A percentile compares a stretch with the other conserved stretches of the same genome.
These are phyloP conservation scores for Verticillium longisporum DNA, from an alignment of 2,329 filamentous ascomycete genomes.

Conservation along the genomic window DNA sequence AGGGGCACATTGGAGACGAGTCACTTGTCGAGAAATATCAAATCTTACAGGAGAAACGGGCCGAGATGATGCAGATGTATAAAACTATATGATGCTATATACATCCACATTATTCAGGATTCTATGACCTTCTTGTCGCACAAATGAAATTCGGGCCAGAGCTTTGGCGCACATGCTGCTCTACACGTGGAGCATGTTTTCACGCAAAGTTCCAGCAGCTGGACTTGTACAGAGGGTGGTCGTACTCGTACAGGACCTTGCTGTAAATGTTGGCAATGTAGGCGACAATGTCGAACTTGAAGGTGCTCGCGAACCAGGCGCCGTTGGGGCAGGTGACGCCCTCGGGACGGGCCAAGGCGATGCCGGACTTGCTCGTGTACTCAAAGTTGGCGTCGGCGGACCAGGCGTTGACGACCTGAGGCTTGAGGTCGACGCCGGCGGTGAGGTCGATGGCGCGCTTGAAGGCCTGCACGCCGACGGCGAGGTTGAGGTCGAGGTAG, in stretches of 20 bases:
- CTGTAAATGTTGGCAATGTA: slow-evolving; percentile 9
- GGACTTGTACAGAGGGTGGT: slow-evolving; percentile 9
- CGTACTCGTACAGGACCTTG: slow-evolving; percentile 7
- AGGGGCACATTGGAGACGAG: too few species aligned
- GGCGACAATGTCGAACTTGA: slow-evolving; percentile 7
- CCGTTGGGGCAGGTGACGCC: slow-evolving; percentile 8
- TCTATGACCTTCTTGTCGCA: too few species aligned
- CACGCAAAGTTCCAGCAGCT: slow-evolving; percentile 10
- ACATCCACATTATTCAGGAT: too few species aligned
- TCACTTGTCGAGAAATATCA: too few species aligned
- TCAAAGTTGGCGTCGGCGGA: slow-evolving; percentile 5
- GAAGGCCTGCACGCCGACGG: slow-evolving; percentile 20
- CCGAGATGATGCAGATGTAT: neutral
- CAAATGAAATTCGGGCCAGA: neutral
- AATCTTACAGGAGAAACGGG: too few species aligned
- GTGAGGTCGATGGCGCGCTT: slow-evolving; percentile 18
- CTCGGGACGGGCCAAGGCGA: slow-evolving; percentile 3
- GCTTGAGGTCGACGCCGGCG: slow-evolving; percentile 24
- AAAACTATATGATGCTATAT: slow-evolving; percentile 3
- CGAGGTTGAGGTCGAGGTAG: slow-evolving; percentile 25
- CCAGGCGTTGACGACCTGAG: slow-evolving; percentile 27
- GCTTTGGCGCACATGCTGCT: neutral
- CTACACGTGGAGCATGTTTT: too few species aligned
- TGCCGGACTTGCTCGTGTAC: slow-evolving; percentile 5
- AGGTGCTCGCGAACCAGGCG: slow-evolving; percentile 12